A percentile compares a stretch with the other conserved stretches of the same genome.
These are phyloP conservation scores for Termitomyces sp. DNA, from an alignment of 768 basidiomycete species.

Conservation along the genomic window DNA sequence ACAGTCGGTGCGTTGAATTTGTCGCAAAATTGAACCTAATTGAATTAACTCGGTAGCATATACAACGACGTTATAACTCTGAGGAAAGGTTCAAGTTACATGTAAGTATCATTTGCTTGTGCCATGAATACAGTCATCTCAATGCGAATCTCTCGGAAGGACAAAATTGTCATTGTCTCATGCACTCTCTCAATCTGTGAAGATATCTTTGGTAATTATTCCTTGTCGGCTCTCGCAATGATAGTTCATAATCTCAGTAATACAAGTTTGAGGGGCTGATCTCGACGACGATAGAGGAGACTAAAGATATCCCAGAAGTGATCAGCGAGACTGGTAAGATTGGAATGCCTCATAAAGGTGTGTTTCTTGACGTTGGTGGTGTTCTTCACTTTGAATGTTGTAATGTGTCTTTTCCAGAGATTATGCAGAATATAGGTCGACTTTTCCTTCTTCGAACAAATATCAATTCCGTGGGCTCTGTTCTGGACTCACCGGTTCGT, in stretches of 20 bases:
- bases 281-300: conserved; percentile 90
- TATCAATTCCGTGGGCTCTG: conserved; percentile 93
- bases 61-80: conserved; percentile 98
- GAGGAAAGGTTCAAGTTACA: conserved; percentile 91
- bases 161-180: conserved; percentile 94
- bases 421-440: conserved; percentile 97
- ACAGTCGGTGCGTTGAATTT: conserved; percentile 66
- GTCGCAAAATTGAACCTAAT: background rate
- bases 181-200: conserved; percentile 93
- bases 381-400: conserved; percentile 1
- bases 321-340: conserved; percentile 95
- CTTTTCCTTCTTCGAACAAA: conserved; percentile 90
- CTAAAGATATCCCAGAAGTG: conserved; percentile 91
- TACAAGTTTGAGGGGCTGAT: conserved; percentile 86
- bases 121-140: background rate
- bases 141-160: conserved; percentile 37
- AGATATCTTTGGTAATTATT: conserved; percentile 75
- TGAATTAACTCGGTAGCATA: conserved; percentile 43
- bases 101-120: conserved; percentile 46
- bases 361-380: conserved; percentile 1
- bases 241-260: background rate
- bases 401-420: conserved; percentile 44
- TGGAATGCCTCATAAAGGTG: conserved; percentile 80
- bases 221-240: background rate
- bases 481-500: conserved; percentile 85